A percentile compares a stretch with the other conserved stretches of the same genome.
phyloP scores from a whole-genome alignment of 176 grass and related monocot species.

The maize (Zea mays) region Zm-B73-REFERENCE-NAM-5.0 NC_050100.1:17363001-17363500 shows the following conservation, averaged over 20 bases:
- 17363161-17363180: slow-evolving; percentile 68
- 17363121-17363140: slow-evolving; percentile 57
- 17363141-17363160: slow-evolving; percentile 58
- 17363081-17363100: slow-evolving; percentile 89
- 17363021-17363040: slow-evolving; percentile 89
- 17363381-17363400: slow-evolving; percentile 23
- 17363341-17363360: slow-evolving; percentile 1
- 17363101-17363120: slow-evolving; percentile 71
- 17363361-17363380: neutral
- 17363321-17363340: slow-evolving; percentile 1
- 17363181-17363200: slow-evolving; percentile 52
- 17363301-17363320: slow-evolving; percentile 47
- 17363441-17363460: slow-evolving; percentile 92
- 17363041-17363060: slow-evolving; percentile 97
- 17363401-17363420: slow-evolving; percentile 54
- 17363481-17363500: slow-evolving; percentile 87
- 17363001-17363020: slow-evolving; percentile 29
- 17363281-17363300: slow-evolving; percentile 76
- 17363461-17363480: slow-evolving; percentile 90
- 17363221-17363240: slow-evolving; percentile 93
- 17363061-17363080: slow-evolving; percentile 91
- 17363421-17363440: slow-evolving; percentile 88
- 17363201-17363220: slow-evolving; percentile 85
- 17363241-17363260: slow-evolving; percentile 94
- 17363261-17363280: slow-evolving; percentile 98